These are phyloP conservation scores for Tritrichomonas musculus DNA, from an alignment of 208 protist species.

Conservation along the genomic window DNA sequence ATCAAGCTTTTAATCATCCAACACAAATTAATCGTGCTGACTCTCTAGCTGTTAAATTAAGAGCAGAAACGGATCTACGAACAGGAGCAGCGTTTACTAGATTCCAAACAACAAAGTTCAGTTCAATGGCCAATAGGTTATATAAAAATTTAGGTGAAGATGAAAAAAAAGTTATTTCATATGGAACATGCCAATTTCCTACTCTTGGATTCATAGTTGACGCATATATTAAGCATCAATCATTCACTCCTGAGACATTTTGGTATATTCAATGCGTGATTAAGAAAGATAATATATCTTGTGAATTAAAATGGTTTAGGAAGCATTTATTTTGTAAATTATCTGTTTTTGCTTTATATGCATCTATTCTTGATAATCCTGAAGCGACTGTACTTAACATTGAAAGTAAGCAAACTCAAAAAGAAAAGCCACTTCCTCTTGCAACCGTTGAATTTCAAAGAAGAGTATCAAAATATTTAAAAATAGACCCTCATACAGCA, in stretches of 20 bases:
- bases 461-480: constrained; percentile 57
- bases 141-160: constrained; percentile 31
- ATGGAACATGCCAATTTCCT: constrained; percentile 84
- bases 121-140: too few species aligned
- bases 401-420: neutral
- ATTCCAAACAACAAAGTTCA: constrained; percentile 61
- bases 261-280: constrained; percentile 47
- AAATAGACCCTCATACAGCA: constrained; percentile 74
- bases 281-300: constrained; percentile 48
- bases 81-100: constrained; percentile 77
- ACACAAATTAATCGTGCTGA: constrained; percentile 55
- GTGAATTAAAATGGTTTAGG: neutral
- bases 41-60: constrained; percentile 65
- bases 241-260: constrained; percentile 15
- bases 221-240: constrained; percentile 49
- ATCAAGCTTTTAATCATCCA: constrained; percentile 23
- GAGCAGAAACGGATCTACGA: constrained; percentile 74
- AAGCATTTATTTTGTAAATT: constrained; percentile 57
- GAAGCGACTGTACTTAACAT: constrained; percentile 52
- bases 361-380: constrained; percentile 47
- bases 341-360: constrained; percentile 61
- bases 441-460: constrained; percentile 95
- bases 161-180: constrained; percentile 37
- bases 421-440: constrained; percentile 73
- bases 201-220: constrained; percentile 85